Evolutionary conservation across 106 monocot genomes (phyloP).

Genomic region (Cymbidium sinense): DNA sequence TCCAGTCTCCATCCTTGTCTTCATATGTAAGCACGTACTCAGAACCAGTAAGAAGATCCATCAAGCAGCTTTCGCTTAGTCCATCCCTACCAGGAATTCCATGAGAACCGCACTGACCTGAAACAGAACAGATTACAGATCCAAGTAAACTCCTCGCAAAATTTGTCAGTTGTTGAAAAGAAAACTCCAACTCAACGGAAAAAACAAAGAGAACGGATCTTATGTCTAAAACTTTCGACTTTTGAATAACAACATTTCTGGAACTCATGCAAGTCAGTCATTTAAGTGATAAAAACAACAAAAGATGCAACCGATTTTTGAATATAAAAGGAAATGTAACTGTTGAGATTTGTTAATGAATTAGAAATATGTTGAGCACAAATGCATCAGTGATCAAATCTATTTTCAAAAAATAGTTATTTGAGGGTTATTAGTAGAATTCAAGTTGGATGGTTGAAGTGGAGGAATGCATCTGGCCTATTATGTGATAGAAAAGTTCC

Average conservation of each 20-base stretch:
- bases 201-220: too few species aligned
- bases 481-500: too few species aligned
- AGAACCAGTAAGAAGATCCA: constrained; percentile 44
- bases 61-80: constrained; percentile 35
- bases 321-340: too few species aligned
- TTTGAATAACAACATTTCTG: too few species aligned
- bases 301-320: too few species aligned
- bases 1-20: constrained; percentile 26
- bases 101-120: constrained; percentile 53
- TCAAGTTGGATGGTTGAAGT: too few species aligned
- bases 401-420: too few species aligned
- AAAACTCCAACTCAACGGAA: not conserved
- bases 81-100: constrained; percentile 39
- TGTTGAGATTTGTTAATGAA: not conserved
- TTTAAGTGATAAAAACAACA: too few species aligned
- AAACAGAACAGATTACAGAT: constrained; percentile 11
- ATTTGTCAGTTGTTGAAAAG: not conserved
- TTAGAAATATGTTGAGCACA: not conserved
- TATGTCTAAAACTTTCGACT: too few species aligned
- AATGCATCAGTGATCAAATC: not conserved
- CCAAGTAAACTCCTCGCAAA: constrained; percentile 19
- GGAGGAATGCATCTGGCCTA: too few species aligned
- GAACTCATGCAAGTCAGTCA: too few species aligned
- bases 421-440: too few species aligned
- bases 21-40: constrained; percentile 58